Evolutionary conservation across 345 rosid genomes (phyloP).

Genomic region (Sonneratia caseolaris): DNA sequence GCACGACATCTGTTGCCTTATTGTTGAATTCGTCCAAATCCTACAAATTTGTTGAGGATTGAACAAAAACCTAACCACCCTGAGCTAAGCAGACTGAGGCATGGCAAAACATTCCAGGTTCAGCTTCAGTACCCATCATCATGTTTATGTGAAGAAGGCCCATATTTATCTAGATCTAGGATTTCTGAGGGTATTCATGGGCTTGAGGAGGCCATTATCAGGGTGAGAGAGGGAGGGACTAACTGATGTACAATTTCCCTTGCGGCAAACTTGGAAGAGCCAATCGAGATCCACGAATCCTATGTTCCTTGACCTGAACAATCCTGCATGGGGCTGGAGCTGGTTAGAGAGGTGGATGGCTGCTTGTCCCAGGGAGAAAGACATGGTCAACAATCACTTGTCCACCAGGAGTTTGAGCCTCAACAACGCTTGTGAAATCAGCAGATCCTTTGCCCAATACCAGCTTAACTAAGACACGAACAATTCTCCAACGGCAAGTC

Average conservation of each 20-base stretch:
- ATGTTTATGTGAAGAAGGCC: too few species aligned
- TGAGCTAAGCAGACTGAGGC: too few species aligned
- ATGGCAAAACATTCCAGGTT: too few species aligned
- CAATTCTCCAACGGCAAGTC: slow-evolving; percentile 47
- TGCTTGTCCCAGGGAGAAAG: slow-evolving; percentile 82
- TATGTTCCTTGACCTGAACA: slow-evolving; percentile 73
- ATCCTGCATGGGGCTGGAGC: slow-evolving; percentile 98
- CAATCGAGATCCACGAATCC: slow-evolving; percentile 42
- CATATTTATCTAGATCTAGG: too few species aligned
- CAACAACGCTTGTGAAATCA: slow-evolving; percentile 41
- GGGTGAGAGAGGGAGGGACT: neutral
- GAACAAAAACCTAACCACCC: too few species aligned
- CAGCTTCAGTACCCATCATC: too few species aligned
- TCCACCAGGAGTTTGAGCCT: slow-evolving; percentile 38
- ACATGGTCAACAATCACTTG: slow-evolving; percentile 32
- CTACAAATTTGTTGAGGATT: too few species aligned
- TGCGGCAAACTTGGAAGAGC: slow-evolving; percentile 83
- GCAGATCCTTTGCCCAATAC: slow-evolving; percentile 48
- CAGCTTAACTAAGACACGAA: slow-evolving; percentile 54
- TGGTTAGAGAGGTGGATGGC: slow-evolving; percentile 99
- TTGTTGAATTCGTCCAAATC: too few species aligned
- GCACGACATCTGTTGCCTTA: too few species aligned
- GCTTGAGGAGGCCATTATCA: too few species aligned
- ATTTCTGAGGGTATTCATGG: too few species aligned
- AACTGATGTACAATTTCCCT: neutral